Evolutionary conservation across 78 protist genomes (phyloP), one percentile per base, ranked within the genome.

Genomic region (Dictyostelium citrinum): DNA sequence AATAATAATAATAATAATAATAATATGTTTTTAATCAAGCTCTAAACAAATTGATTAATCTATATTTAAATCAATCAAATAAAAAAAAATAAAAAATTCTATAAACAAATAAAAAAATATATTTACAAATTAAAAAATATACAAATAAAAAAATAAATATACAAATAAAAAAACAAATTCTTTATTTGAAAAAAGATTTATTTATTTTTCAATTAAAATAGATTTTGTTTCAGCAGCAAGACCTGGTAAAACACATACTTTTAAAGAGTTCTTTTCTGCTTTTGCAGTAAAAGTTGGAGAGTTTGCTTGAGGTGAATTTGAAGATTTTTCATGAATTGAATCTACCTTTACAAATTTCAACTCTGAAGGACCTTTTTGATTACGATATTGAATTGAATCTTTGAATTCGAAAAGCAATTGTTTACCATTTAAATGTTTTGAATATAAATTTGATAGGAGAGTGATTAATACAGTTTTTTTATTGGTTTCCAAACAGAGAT

Each of bases 401-500:
- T 64, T 86, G 45, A 86, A 86, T 8, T 86, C 84, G 3, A 86
- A 55, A 7, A 12, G 27, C 43, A 86, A 24, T 33, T 29, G 37
- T 74, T 86, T 86, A 16, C 46, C 55, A 70, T 17, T 29, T 22
- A 60, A 76, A 8, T 35, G 58, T 43, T 71, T 78, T 35, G 75
- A 64, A 49, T 80, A 91, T 11, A 91, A 70, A 22, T 91, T 84
- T 5, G 95, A 81, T 10, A 91, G n/a, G 1, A 91, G 77, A 2
- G 95, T 91, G 17, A 81, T 71, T 7, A 80, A 78, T 8, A 83
- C 95, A 4, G 95, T 91, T 78, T 91, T 91, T 31, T 43, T 83
- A n/a, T 51, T 78, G 33, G 95, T 82, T 46, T 83, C 95, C 41
- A 72, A 76, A 72, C 80, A 76, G 83, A 82, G 83, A 35, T 91